Evolutionary conservation across 1,284 basidiomycete genomes (phyloP), one percentile per base, ranked within the genome.

Genomic region (Tilletiaria anomala): DNA sequence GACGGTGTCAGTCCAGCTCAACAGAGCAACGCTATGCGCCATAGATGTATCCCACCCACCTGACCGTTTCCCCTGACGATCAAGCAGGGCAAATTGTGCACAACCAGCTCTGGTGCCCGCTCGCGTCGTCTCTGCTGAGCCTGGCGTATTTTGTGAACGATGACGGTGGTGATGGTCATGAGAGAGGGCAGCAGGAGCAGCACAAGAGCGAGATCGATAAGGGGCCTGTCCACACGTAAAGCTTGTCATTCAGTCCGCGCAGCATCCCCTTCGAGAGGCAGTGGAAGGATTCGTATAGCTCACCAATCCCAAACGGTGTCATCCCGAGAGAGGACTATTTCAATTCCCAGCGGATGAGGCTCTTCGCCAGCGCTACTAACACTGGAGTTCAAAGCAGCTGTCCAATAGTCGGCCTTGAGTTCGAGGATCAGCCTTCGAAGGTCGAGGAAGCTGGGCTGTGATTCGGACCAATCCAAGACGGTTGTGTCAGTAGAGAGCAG

Each of bases 131-230:
- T 44, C 37, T 61, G 55, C n/a, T 54, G 48, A 4, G 50, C 37
- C 39, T 50, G 40, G 14, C 56, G 53, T 26, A 65, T 44, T 29
- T 58, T 51, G 35, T 66, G 60, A 3, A 56, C 42, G 17, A 65
- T 51, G 32, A 66, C 47, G 10, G 56, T 59, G 16, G 47, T 40
- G 12, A 66, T 43, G 6, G 61, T 63, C 52, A 65, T 53, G 34
- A 65, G 45, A 6, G 62, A 61, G 1, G 64, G 64, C 6, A 66
- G 40, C 4, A 66, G 46, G n/a, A 65, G 46, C 12, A 66, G 40
- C 18, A 65, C 39, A 20, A 66, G 48, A 11, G 60, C 63, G 24
- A 65, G 45, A 26, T 66, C 60, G 24, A 61, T 50, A 44, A 61
- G 35, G 1, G 60, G 60, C 38, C 39, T 36, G 32, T 41, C 18